Evolutionary conservation across 23 red algal species (phyloP).

Genomic region (Gracilaria vermiculophylla): DNA sequence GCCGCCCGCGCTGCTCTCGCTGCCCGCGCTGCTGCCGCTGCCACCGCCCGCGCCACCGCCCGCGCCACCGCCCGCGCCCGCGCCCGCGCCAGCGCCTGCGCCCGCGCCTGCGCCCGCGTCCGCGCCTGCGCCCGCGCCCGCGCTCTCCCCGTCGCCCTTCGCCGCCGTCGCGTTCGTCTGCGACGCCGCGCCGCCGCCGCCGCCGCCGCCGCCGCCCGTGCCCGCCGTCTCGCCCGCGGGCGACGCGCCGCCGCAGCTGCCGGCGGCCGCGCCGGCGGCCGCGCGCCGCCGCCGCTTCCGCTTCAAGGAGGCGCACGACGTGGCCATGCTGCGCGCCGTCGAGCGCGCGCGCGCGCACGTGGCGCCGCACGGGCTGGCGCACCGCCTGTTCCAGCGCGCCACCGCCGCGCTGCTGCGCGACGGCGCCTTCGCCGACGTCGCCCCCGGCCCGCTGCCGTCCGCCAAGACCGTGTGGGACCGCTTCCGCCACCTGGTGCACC

Average conservation of each 20-base stretch:
- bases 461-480: conserved; percentile 1
- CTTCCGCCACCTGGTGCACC: not conserved
- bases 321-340: not conserved
- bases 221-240: not conserved
- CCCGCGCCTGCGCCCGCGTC: too few species aligned
- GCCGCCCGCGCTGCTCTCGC: not conserved
- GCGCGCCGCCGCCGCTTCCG: not conserved
- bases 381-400: not conserved
- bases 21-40: not conserved
- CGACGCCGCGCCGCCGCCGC: not conserved
- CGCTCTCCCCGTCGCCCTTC: too few species aligned
- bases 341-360: not conserved
- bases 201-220: not conserved
- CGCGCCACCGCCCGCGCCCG: too few species aligned
- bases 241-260: not conserved
- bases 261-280: not conserved
- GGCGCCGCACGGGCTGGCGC: not conserved
- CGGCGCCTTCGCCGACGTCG: not conserved
- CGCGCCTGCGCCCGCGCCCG: too few species aligned
- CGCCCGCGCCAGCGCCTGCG: too few species aligned
- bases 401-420: not conserved
- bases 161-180: not conserved
- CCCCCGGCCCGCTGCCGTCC: not conserved
- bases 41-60: too few species aligned
- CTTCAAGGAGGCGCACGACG: not conserved